phyloP scores from a whole-genome alignment of 257 asterid species.

The Nemophila menziesii region DNA sequence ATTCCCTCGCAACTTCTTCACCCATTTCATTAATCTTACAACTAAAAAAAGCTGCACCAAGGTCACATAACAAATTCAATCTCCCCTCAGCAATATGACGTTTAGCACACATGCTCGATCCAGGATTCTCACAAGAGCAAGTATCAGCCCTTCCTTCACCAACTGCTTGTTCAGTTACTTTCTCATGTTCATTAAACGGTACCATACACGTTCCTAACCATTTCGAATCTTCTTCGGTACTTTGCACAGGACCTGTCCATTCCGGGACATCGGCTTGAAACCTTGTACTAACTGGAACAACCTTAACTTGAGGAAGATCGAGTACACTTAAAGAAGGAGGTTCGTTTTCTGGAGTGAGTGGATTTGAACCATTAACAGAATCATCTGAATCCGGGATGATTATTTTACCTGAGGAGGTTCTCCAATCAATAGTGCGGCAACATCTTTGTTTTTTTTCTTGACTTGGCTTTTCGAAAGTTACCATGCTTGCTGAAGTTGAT shows the following conservation, averaged over 20 bases:
- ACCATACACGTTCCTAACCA: constrained; percentile 65
- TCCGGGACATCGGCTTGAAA: constrained; percentile 71
- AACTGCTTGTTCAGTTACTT: constrained; percentile 16
- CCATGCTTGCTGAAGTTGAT: constrained; percentile 34
- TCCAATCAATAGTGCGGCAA: constrained; percentile 18
- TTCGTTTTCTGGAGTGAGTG: constrained; percentile 26
- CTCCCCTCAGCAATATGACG: constrained; percentile 45
- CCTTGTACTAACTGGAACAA: constrained; percentile 64
- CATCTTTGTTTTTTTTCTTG: constrained; percentile 24
- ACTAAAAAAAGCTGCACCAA: constrained; percentile 45
- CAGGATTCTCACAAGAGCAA: constrained; percentile 36
- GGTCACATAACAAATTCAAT: constrained; percentile 30
- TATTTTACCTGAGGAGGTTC: constrained; percentile 18
- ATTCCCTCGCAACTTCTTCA: constrained; percentile 36
- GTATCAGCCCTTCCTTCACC: constrained; percentile 52
- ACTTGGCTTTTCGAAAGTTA: constrained; percentile 28
- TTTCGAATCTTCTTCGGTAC: constrained; percentile 30
- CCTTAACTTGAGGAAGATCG: constrained; percentile 31
- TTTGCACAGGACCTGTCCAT: constrained; percentile 32
- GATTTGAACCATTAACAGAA: constrained; percentile 40
- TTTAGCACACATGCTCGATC: constrained; percentile 36
- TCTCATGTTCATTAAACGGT: constrained; percentile 21
- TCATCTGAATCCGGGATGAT: constrained; percentile 38
- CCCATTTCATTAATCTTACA: constrained; percentile 86
- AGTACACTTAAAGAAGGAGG: no score